Evolutionary conservation across 2,329 filamentous ascomycete genomes (phyloP).

Genomic region (Aspergillus novoparasiticus): DNA sequence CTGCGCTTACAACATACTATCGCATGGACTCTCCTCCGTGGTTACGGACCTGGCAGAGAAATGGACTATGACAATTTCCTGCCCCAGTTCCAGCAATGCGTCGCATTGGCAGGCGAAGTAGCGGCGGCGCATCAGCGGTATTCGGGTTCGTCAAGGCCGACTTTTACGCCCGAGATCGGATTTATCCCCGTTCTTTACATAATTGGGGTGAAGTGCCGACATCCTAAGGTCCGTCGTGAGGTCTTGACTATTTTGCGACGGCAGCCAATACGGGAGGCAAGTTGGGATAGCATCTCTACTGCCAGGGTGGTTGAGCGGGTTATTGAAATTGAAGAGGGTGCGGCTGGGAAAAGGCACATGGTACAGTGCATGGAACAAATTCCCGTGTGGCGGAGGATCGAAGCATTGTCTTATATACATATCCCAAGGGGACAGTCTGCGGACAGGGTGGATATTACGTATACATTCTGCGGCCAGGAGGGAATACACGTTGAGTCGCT

Average conservation of each 20-base stretch:
- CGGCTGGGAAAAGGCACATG: slow-evolving; percentile 11
- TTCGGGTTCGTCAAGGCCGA: slow-evolving; percentile 24
- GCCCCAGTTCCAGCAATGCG: slow-evolving; percentile 19
- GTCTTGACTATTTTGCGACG: slow-evolving; percentile 24
- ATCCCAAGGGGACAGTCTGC: slow-evolving; percentile 16
- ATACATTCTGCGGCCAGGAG: slow-evolving; percentile 34
- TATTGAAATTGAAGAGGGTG: slow-evolving; percentile 41
- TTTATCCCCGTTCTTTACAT: slow-evolving; percentile 39
- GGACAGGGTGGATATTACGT: slow-evolving; percentile 31
- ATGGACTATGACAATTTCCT: slow-evolving; percentile 20
- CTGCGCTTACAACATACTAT: slow-evolving; percentile 37
- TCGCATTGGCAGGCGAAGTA: slow-evolving; percentile 14
- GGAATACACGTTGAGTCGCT: slow-evolving; percentile 18
- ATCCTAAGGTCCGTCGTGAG: slow-evolving; percentile 36
- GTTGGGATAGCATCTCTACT: slow-evolving; percentile 37
- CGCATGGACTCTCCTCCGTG: slow-evolving; percentile 28
- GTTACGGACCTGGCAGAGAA: slow-evolving; percentile 24
- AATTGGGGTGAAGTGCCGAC: slow-evolving; percentile 40
- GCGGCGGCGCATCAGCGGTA: slow-evolving; percentile 15
- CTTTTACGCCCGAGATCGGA: slow-evolving; percentile 39
- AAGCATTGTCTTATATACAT: slow-evolving; percentile 30
- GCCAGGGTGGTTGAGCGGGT: slow-evolving; percentile 35
- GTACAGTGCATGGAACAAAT: slow-evolving; percentile 31
- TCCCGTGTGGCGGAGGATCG: slow-evolving; percentile 31
- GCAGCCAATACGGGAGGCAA: slow-evolving; percentile 32